Evolutionary conservation across 305 asterid genomes (phyloP).

Genomic region (Euphrasia arctica): DNA sequence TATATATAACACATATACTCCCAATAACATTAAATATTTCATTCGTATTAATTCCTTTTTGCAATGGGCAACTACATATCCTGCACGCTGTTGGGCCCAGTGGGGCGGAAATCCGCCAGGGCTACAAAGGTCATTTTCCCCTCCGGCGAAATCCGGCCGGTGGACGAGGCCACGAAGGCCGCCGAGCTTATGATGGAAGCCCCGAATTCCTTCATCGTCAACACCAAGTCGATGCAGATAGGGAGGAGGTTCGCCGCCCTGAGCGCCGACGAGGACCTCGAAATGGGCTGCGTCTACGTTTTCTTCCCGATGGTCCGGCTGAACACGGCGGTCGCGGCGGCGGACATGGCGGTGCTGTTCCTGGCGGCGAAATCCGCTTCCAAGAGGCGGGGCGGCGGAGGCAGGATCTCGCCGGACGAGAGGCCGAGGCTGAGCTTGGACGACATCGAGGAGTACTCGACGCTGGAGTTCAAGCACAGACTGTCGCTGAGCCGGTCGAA

Average conservation of each 20-base stretch:
- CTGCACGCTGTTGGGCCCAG: slow-evolving; percentile 40
- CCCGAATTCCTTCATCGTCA: slow-evolving; percentile 46
- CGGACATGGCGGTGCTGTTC: slow-evolving; percentile 57
- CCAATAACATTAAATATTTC: background rate
- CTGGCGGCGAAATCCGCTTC: slow-evolving; percentile 45
- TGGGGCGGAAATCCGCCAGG: slow-evolving; percentile 22
- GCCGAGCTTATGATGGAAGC: slow-evolving; percentile 63
- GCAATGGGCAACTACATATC: slow-evolving; percentile 59
- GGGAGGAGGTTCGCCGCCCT: slow-evolving; percentile 61
- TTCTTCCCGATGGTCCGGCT: slow-evolving; percentile 73
- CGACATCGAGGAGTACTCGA: slow-evolving; percentile 31
- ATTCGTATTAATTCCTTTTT: background rate
- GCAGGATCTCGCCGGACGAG: slow-evolving; percentile 54
- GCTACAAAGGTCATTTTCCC: slow-evolving; percentile 47
- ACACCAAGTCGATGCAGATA: slow-evolving; percentile 52
- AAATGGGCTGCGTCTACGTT: slow-evolving; percentile 48
- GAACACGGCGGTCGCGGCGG: slow-evolving; percentile 52
- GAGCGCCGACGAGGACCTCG: slow-evolving; percentile 76
- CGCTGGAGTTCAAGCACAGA: slow-evolving; percentile 43
- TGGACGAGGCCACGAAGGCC: slow-evolving; percentile 43
- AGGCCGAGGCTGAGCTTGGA: slow-evolving; percentile 48
- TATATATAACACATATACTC: slow-evolving; percentile 19
- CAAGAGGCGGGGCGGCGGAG: slow-evolving; percentile 33
- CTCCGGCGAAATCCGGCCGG: slow-evolving; percentile 47
- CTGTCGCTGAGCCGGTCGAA: slow-evolving; percentile 52